Conservation (phyloP, 495 filamentous ascomycete species). For the Penicillium flavigenum region DNA sequence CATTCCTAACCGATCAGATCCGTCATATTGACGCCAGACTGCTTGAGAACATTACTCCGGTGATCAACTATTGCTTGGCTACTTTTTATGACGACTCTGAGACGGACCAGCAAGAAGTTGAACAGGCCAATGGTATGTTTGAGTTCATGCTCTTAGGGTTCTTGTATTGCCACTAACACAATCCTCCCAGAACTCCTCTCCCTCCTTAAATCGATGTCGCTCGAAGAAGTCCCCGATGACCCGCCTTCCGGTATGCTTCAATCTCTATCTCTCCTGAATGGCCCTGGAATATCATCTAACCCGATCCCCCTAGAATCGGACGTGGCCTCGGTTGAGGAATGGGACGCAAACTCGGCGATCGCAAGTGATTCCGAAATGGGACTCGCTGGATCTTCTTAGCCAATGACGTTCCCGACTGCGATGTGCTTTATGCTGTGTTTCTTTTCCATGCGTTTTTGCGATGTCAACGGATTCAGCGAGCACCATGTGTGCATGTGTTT, state of each 20-base stretch:
- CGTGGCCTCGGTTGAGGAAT: slow-evolving; percentile 43
- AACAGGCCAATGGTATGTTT: slow-evolving; percentile 41
- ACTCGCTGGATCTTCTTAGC: slow-evolving; percentile 37
- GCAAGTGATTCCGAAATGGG: slow-evolving; percentile 47
- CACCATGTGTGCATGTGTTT: slow-evolving; percentile 1
- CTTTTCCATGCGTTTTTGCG: slow-evolving; percentile 9
- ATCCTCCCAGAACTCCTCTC: slow-evolving; percentile 27
- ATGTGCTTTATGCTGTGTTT: neutral
- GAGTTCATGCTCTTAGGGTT: neutral
- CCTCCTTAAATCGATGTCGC: slow-evolving; percentile 36
- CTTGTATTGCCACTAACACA: slow-evolving; percentile 12
- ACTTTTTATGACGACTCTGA: slow-evolving; percentile 41
- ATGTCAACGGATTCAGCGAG: slow-evolving; percentile 4
- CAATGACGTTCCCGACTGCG: neutral
- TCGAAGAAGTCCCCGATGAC: slow-evolving; percentile 40
- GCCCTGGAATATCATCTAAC: slow-evolving; percentile 21
- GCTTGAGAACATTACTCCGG: slow-evolving; percentile 38
- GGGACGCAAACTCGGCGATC: slow-evolving; percentile 46
- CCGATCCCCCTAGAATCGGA: slow-evolving; percentile 39
- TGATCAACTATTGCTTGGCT: slow-evolving; percentile 44
- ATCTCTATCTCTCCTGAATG: slow-evolving; percentile 20
- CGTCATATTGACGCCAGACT: slow-evolving; percentile 37
- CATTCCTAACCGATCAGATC: slow-evolving; percentile 28
- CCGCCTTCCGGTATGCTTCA: slow-evolving; percentile 40
- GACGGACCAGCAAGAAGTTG: slow-evolving; percentile 37